phyloP scores from a whole-genome alignment of 2,329 filamentous ascomycete species.

The Epichloe uncinata region DNA sequence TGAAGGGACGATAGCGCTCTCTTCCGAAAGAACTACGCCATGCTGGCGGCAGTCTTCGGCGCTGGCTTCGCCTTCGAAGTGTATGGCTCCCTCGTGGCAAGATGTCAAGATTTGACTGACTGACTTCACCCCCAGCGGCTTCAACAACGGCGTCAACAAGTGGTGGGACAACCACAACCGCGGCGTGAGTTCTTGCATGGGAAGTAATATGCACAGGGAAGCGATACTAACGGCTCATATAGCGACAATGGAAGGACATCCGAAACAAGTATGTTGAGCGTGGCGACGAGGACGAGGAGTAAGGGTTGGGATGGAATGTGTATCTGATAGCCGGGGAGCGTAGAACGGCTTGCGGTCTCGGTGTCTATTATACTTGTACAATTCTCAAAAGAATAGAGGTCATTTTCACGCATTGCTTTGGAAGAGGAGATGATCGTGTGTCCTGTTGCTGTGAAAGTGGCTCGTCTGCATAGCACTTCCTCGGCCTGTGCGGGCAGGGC shows the following conservation, averaged over 20 bases:
- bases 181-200: constrained; percentile 54
- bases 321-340: constrained; percentile 5
- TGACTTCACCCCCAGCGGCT: constrained; percentile 47
- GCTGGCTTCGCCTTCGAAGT: constrained; percentile 86
- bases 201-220: not conserved
- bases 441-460: not conserved
- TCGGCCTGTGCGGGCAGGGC: not conserved
- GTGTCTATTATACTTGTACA: constrained; percentile 21
- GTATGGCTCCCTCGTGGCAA: constrained; percentile 41
- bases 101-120: constrained; percentile 11
- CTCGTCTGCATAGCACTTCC: not conserved
- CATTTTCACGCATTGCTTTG: not conserved
- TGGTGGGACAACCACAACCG: constrained; percentile 86
- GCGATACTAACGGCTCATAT: constrained; percentile 14
- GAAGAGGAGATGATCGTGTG: not conserved
- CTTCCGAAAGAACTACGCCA: constrained; percentile 77
- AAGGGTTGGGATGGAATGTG: constrained; percentile 5
- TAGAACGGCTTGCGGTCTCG: constrained; percentile 6
- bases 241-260: constrained; percentile 99
- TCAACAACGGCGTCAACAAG: constrained; percentile 68
- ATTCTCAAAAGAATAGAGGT: constrained; percentile 20
- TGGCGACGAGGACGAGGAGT: constrained; percentile 50
- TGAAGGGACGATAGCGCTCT: constrained; percentile 46
- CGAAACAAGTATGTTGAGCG: constrained; percentile 72
- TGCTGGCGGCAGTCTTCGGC: constrained; percentile 76